Percentiles rank a stretch among this genome's conserved stretches.
phyloP scores from a whole-genome alignment of 1,139 yeast genomes.

The Blastobotrys illinoisensis region DNA sequence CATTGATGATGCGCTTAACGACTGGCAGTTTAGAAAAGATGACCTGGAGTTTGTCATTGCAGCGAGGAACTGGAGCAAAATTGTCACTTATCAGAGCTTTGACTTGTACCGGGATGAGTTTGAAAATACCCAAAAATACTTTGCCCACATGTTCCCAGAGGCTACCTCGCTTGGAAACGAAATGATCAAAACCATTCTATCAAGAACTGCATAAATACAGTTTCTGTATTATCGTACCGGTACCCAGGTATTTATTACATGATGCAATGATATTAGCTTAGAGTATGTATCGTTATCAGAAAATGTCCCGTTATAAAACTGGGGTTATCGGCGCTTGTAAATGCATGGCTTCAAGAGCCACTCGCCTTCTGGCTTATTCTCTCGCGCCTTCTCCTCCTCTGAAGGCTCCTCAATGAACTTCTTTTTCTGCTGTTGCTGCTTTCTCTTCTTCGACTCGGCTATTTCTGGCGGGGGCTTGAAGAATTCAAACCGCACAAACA shows the following conservation, averaged over 20 bases:
- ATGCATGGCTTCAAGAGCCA: conserved; percentile 76
- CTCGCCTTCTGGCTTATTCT: conserved; percentile 67
- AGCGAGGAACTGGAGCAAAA: conserved; percentile 63
- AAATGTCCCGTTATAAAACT: no score
- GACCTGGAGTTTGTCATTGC: conserved; percentile 58
- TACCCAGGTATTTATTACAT: no score
- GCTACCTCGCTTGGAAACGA: conserved; percentile 91
- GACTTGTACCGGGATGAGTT: conserved; percentile 66
- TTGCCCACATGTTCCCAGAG: conserved; percentile 79
- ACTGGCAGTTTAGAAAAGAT: conserved; percentile 71
- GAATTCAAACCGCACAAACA: conserved; percentile 93
- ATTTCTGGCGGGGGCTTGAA: conserved; percentile 78
- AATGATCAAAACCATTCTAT: conserved; percentile 81
- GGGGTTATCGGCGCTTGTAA: conserved; percentile 30
- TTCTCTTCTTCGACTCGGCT: conserved; percentile 41
- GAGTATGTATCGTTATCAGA: no score
- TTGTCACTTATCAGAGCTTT: conserved; percentile 73
- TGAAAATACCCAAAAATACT: conserved; percentile 72
- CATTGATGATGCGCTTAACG: conserved; percentile 61
- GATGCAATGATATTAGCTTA: no score
- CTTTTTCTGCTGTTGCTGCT: conserved; percentile 38
- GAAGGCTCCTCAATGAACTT: conserved; percentile 66
- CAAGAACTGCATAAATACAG: conserved; percentile 7
- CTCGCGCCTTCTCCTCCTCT: conserved; percentile 53
- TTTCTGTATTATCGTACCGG: no score